Evolutionary conservation across 2,329 filamentous ascomycete genomes (phyloP).

Genomic region (Exophiala aquamarina): DNA sequence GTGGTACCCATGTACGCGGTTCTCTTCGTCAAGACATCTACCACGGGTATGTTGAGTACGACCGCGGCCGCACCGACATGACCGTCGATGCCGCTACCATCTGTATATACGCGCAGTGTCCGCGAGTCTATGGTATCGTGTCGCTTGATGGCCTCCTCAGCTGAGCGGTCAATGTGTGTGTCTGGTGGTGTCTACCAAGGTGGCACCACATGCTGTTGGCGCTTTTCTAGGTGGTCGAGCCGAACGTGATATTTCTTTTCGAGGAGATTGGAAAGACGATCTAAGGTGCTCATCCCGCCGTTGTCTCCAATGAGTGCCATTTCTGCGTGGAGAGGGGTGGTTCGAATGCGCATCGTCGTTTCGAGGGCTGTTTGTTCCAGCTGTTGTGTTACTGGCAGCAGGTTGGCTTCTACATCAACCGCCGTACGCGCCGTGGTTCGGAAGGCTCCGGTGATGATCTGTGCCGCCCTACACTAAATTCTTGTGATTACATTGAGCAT

Average conservation of each 20-base stretch:
- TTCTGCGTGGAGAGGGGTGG: slow-evolving; percentile 15
- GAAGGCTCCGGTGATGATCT: slow-evolving; percentile 32
- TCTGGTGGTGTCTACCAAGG: slow-evolving; percentile 17
- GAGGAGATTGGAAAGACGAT: slow-evolving; percentile 17
- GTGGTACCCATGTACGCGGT: slow-evolving; percentile 30
- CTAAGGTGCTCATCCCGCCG: slow-evolving; percentile 1
- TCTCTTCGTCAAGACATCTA: slow-evolving; percentile 9
- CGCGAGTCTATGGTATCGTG: too few species aligned
- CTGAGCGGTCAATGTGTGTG: too few species aligned
- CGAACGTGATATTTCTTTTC: slow-evolving; percentile 20
- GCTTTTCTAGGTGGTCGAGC: slow-evolving; percentile 23
- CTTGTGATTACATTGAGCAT: background rate
- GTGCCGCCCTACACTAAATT: slow-evolving; percentile 29
- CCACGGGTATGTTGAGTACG: too few species aligned
- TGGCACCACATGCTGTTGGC: slow-evolving; percentile 23
- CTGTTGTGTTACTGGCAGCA: slow-evolving; percentile 26
- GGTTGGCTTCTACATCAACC: slow-evolving; percentile 31
- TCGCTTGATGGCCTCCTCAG: too few species aligned
- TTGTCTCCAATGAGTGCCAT: background rate
- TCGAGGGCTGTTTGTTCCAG: slow-evolving; percentile 28
- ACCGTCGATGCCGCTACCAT: too few species aligned
- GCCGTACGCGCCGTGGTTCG: slow-evolving; percentile 23
- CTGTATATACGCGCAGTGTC: too few species aligned
- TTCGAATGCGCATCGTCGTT: slow-evolving; percentile 26
- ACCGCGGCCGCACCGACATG: too few species aligned